Base-by-base conservation (phyloP, 2,329 filamentous ascomycete species). In the Fusarium siculi region DNA sequence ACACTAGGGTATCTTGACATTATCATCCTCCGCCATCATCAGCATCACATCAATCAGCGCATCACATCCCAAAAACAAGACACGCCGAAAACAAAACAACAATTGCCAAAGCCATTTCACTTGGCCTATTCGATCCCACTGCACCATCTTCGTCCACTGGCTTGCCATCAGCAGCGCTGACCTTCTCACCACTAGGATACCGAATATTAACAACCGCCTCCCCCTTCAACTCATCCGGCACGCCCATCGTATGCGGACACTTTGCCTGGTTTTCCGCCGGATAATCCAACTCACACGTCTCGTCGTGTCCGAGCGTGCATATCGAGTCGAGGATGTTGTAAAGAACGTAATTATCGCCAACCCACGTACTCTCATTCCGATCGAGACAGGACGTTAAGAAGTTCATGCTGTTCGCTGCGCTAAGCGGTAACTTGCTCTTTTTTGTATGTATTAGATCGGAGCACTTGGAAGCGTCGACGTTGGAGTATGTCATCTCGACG, bases 341-440 rank as follows among this genome's bases (percentile, higher is more conserved):
- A 19, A 87, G 77, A 2, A 82, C 81, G 74, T 85, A 82, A 77
- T 89, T 85, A 8, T 83, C 64, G 28, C 80, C 85, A 16, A 88
- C 85, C 85, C 85, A 89, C 70, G 81, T 69, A 11, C 44, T 85
- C 62, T 77, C 72, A 8, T 80, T 69, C 37, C 80, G 75, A 42
- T 75, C 81, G 40, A 86, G 79, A 68, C 87, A 88, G 70, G 80
- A 83, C 16, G 80, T 79, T n/a, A 88, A 77, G 61, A 83, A 89
- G 75, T 88, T 87, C 83, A 88, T 87, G 81, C 84, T 85, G 78
- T 87, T 88, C 64, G 85, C 77, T 2, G 86, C 87, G 76, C 84
- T 83, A 62, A 86, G 80, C 0, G 84, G 82, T 25, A 86, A 73
- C 66, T 78, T 82, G 61, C 77, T 70, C 54, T 78, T 79, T 34